These are phyloP conservation scores for Diutina rugosa DNA, from an alignment of 1,139 yeast species.

Conservation along the genomic window DNA sequence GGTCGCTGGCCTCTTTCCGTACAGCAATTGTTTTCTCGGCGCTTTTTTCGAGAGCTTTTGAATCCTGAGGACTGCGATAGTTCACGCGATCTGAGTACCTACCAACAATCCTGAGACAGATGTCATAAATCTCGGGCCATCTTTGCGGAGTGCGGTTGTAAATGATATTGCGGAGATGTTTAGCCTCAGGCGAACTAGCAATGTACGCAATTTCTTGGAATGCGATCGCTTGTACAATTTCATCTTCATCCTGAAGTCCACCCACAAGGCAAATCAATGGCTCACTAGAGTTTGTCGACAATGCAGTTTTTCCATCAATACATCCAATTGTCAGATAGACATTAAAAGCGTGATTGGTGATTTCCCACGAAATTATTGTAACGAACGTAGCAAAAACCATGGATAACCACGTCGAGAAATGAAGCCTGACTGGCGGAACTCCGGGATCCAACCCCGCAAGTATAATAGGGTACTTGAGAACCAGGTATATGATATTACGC, in stretches of 20 bases:
- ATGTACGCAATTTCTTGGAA: conserved; percentile 62
- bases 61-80: conserved; percentile 19
- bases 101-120: conserved; percentile 42
- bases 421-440: conserved; percentile 21
- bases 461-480: conserved; percentile 14
- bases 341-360: conserved; percentile 48
- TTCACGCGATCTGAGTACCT: conserved; percentile 31
- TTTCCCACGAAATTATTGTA: conserved; percentile 41
- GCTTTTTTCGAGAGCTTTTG: conserved; percentile 15
- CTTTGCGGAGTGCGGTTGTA: conserved; percentile 35
- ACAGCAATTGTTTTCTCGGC: neutral
- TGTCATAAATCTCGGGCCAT: conserved; percentile 50
- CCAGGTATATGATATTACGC: conserved; percentile 33
- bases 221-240: conserved; percentile 53
- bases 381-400: conserved; percentile 26
- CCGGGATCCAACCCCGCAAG: conserved; percentile 22
- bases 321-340: conserved; percentile 81
- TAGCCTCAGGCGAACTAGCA: conserved; percentile 35
- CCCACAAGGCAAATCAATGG: conserved; percentile 63
- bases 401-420: conserved; percentile 21
- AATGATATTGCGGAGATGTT: conserved; percentile 37
- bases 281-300: conserved; percentile 56
- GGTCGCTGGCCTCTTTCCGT: neutral
- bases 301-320: conserved; percentile 55
- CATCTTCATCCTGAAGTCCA: conserved; percentile 49